Percentiles rank a stretch among this genome's conserved stretches.
Evolutionary conservation across 225 moss, liverwort and hornwort species (phyloP).

Genomic region (Neckera pumila): DNA sequence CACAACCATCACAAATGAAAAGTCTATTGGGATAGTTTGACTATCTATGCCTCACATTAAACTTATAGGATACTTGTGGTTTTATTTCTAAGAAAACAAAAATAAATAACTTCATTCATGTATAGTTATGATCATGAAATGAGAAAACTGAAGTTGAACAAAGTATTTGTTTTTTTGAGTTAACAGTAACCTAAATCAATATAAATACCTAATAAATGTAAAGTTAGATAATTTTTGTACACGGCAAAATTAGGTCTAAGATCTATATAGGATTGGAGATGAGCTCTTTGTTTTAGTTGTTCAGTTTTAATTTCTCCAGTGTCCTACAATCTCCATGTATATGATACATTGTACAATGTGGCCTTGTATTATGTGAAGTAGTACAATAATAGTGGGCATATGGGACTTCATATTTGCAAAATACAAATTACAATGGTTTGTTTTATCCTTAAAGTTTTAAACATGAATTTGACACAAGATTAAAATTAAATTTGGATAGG

Average conservation of each 20-base stretch:
- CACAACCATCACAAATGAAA: background rate
- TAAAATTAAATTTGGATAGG: accelerated
- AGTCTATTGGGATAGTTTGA: background rate
- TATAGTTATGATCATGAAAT: background rate
- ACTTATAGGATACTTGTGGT: background rate
- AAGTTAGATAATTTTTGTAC: background rate
- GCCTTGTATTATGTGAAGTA: background rate
- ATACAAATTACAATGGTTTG: too few relatives aligned
- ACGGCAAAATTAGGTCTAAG: background rate
- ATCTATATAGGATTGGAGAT: too few relatives aligned
- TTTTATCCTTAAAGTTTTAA: background rate
- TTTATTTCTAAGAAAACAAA: background rate
- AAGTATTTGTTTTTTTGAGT: background rate
- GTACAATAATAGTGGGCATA: background rate
- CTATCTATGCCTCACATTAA: background rate
- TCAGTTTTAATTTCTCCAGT: background rate
- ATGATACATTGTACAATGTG: background rate
- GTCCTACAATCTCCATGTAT: background rate
- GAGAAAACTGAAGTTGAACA: background rate
- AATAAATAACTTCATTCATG: background rate
- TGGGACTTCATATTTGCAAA: background rate
- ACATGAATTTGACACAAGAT: too few relatives aligned
- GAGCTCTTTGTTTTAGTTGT: too few relatives aligned
- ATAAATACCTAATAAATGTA: background rate
- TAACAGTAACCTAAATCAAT: accelerated